Evolutionary conservation across 1,284 basidiomycete species (phyloP).

Genomic region (Apiotrichum brassicae): DNA sequence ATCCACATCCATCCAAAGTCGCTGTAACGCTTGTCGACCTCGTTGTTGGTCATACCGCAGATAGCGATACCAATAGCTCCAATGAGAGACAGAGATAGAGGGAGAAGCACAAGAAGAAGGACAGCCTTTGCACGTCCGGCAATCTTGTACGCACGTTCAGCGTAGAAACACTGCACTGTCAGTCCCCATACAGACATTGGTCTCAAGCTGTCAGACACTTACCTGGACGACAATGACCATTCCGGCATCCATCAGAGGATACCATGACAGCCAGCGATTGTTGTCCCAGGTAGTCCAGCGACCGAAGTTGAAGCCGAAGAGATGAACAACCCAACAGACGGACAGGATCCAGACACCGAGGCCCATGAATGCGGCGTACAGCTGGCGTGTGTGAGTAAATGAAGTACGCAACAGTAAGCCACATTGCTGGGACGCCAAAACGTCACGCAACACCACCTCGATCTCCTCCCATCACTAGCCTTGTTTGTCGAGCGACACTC

Average conservation of each 20-base stretch:
- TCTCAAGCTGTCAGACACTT: neutral
- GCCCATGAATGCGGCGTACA: constrained; percentile 1
- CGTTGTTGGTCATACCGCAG: neutral
- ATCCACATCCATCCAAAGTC: constrained; percentile 13
- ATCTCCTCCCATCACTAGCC: too few species aligned
- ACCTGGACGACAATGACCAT: constrained; percentile 9
- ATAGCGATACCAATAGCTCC: constrained; percentile 8
- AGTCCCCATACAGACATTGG: neutral
- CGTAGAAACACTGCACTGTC: constrained; percentile 10
- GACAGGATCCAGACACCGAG: constrained; percentile 1
- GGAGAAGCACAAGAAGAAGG: neutral
- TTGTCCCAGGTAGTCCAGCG: constrained; percentile 4
- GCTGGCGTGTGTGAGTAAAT: constrained; percentile 2
- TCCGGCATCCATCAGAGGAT: constrained; percentile 9
- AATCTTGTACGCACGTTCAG: constrained; percentile 19
- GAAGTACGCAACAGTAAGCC: too few species aligned
- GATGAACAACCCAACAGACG: constrained; percentile 7
- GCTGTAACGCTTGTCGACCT: constrained; percentile 2
- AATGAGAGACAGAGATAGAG: constrained; percentile 6
- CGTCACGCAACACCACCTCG: too few species aligned
- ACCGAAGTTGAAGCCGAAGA: constrained; percentile 15
- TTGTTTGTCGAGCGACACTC: too few species aligned
- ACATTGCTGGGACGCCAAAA: too few species aligned
- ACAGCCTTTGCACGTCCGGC: constrained; percentile 5
- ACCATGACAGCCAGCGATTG: constrained; percentile 13